Evolutionary conservation across 192 early-diverging fungal species (phyloP).

Genomic region (Funneliformis mosseae): DNA sequence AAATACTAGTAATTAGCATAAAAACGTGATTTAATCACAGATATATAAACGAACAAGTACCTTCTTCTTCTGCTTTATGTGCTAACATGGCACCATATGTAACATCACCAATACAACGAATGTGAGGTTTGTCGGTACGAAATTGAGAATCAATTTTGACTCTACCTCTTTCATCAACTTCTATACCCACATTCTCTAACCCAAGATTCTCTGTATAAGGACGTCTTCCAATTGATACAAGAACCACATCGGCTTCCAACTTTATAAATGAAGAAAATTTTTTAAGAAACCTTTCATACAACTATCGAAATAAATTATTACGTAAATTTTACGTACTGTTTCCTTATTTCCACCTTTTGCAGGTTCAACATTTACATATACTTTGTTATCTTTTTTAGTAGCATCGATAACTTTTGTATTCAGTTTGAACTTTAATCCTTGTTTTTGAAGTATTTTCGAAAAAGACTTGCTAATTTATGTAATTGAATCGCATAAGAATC

Average conservation of each 20-base stretch:
- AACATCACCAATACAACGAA: slow-evolving; percentile 96
- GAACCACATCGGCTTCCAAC: slow-evolving; percentile 88
- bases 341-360: slow-evolving; percentile 81
- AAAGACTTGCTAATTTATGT: slow-evolving; percentile 69
- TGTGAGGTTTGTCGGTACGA: slow-evolving; percentile 84
- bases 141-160: slow-evolving; percentile 83
- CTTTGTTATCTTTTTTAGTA: slow-evolving; percentile 82
- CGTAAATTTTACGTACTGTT: slow-evolving; percentile 50
- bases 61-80: slow-evolving; percentile 99
- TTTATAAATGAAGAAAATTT: slow-evolving; percentile 33
- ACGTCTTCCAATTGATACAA: slow-evolving; percentile 93
- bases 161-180: slow-evolving; percentile 85
- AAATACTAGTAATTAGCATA: not conserved
- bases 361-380: slow-evolving; percentile 89
- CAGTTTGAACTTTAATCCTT: slow-evolving; percentile 98
- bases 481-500: not conserved
- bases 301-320: slow-evolving; percentile 21
- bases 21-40: not conserved
- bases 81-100: slow-evolving; percentile 98
- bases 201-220: slow-evolving; percentile 93
- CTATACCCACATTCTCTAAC: slow-evolving; percentile 88
- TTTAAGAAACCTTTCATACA: not conserved
- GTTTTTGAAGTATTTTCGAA: slow-evolving; percentile 90
- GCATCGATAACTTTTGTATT: slow-evolving; percentile 94
- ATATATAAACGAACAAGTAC: slow-evolving; percentile 33